phyloP scores from a whole-genome alignment of 176 grass and related monocot genomes.

The Paspalum notatum region DNA sequence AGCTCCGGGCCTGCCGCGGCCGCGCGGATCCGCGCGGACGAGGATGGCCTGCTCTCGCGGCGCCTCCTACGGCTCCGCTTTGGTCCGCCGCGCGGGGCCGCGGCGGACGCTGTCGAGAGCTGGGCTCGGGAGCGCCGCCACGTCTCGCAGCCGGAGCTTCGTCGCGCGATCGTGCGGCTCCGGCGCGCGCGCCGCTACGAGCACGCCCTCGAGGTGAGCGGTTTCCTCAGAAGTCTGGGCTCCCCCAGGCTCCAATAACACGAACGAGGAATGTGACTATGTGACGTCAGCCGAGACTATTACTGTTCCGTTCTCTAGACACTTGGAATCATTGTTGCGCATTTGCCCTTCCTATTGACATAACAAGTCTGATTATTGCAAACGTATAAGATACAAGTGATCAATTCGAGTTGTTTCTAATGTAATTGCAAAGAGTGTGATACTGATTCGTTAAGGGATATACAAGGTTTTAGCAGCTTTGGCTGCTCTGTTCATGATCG shows the following conservation, averaged over 20 bases:
- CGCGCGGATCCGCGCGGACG: neutral
- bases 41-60: slow-evolving; percentile 22
- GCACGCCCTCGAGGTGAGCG: slow-evolving; percentile 68
- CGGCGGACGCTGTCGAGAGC: slow-evolving; percentile 42
- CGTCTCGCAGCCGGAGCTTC: slow-evolving; percentile 48
- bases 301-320: neutral
- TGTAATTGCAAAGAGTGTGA: neutral
- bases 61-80: slow-evolving; percentile 54
- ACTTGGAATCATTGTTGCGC: neutral
- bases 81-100: slow-evolving; percentile 18
- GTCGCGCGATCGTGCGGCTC: slow-evolving; percentile 42
- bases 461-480: neutral
- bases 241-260: neutral
- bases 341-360: neutral
- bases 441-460: neutral
- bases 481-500: slow-evolving; percentile 6
- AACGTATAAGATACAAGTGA: neutral
- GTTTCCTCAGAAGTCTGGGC: neutral
- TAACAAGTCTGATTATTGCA: neutral
- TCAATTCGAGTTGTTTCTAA: neutral
- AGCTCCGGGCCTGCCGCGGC: neutral
- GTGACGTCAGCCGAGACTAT: neutral
- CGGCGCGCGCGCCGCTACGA: slow-evolving; percentile 52
- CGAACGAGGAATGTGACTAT: neutral
- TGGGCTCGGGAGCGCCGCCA: slow-evolving; percentile 49